A percentile compares a stretch with the other conserved stretches of the same genome.
Evolutionary conservation across 768 basidiomycete genomes (phyloP).

Genomic region (Cystofilobasidium macerans): DNA sequence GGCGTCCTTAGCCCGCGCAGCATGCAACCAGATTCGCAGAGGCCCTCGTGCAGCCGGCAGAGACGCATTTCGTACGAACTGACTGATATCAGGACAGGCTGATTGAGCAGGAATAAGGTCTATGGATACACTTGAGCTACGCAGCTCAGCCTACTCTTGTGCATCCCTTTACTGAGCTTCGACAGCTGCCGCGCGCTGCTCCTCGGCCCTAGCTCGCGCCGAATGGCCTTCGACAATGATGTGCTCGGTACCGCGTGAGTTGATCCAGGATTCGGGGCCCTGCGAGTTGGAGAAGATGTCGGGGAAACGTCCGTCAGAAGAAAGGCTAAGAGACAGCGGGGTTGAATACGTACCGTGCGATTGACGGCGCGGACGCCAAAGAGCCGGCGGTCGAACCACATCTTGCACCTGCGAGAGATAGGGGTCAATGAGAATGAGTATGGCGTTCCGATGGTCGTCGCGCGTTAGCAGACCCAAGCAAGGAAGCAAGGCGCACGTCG

Average conservation of each 20-base stretch:
- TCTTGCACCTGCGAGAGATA: background rate
- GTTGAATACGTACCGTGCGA: background rate
- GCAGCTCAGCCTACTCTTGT: too few species aligned
- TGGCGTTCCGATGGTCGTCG: background rate
- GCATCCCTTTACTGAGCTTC: too few species aligned
- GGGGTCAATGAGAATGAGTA: background rate
- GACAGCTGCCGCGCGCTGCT: too few species aligned
- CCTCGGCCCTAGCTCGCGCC: too few species aligned
- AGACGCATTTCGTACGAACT: too few species aligned
- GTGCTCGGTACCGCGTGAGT: slow-evolving; percentile 22
- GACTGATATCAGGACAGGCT: too few species aligned
- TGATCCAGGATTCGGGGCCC: slow-evolving; percentile 23
- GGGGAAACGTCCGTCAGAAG: background rate
- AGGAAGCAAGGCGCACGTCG: slow-evolving; percentile 7
- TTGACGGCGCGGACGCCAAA: slow-evolving; percentile 19
- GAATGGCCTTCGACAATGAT: slow-evolving; percentile 13
- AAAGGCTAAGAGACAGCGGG: background rate
- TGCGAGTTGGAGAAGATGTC: background rate
- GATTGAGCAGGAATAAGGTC: too few species aligned
- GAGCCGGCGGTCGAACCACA: slow-evolving; percentile 17
- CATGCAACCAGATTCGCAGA: too few species aligned
- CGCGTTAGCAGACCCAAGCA: background rate
- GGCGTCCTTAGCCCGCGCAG: too few species aligned
- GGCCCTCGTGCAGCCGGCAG: too few species aligned
- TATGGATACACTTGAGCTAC: too few species aligned